phyloP scores from a whole-genome alignment of 169 alveolate genomes.

The Eimeria maxima region DNA sequence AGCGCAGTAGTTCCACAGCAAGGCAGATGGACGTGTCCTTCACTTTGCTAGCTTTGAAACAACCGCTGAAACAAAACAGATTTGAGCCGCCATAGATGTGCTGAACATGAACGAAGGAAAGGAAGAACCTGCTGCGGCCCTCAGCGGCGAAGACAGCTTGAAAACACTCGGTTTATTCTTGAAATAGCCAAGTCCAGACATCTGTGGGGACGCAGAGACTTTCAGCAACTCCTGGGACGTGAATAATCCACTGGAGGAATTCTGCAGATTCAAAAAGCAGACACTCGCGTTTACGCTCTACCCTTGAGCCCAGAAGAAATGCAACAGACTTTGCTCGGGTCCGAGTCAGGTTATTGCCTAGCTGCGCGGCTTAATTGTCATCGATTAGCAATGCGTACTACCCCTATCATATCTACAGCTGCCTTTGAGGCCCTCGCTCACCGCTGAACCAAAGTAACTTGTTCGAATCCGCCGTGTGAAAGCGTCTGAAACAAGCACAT shows the following conservation, averaged over 20 bases:
- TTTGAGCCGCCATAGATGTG: neutral
- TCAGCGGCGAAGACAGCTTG: neutral
- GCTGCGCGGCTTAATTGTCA: neutral
- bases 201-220: constrained; percentile 82
- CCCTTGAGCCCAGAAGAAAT: neutral
- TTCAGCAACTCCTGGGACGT: constrained; percentile 83
- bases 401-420: neutral
- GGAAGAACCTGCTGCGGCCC: neutral
- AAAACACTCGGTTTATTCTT: constrained; percentile 17
- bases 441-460: constrained; percentile 78
- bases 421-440: constrained; percentile 3
- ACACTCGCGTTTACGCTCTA: neutral
- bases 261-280: constrained; percentile 53
- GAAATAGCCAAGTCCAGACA: constrained; percentile 81
- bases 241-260: constrained; percentile 80
- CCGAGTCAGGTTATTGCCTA: neutral
- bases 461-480: constrained; percentile 61
- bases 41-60: neutral
- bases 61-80: constrained; percentile 12
- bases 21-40: neutral
- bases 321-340: neutral
- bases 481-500: constrained; percentile 56
- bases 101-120: neutral
- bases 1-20: neutral
- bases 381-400: neutral